Conservation (phyloP, 164 flowering plant genomes). For the Liquidambar formosana region DNA sequence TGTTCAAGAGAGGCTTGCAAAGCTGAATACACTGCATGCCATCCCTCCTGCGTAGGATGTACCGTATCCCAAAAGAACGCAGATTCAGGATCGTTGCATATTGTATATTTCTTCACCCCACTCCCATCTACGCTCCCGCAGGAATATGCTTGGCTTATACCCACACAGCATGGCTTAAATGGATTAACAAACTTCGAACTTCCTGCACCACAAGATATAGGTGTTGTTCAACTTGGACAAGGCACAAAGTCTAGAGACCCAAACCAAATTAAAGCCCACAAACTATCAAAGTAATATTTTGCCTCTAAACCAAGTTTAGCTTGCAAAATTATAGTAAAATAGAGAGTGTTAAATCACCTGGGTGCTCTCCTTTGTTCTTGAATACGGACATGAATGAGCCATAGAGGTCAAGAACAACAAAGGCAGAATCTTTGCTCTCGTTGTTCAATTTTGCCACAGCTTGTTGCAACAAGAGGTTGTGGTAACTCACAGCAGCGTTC, state of each 20-base stretch:
- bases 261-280: no score
- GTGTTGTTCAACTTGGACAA: slow-evolving; percentile 4
- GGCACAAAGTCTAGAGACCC: no score
- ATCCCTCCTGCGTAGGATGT: slow-evolving; percentile 65
- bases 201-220: slow-evolving; percentile 24
- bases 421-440: slow-evolving; percentile 25
- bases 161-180: slow-evolving; percentile 61
- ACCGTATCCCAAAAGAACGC: slow-evolving; percentile 61
- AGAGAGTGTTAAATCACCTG: slow-evolving; percentile 26
- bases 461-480: slow-evolving; percentile 55
- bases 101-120: slow-evolving; percentile 46
- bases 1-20: slow-evolving; percentile 30
- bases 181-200: slow-evolving; percentile 39
- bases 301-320: no score
- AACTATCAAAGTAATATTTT: no score
- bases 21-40: slow-evolving; percentile 44
- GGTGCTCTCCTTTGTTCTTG: slow-evolving; percentile 24
- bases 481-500: slow-evolving; percentile 42
- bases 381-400: slow-evolving; percentile 48
- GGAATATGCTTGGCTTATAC: slow-evolving; percentile 19
- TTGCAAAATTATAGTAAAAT: no score
- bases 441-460: slow-evolving; percentile 52
- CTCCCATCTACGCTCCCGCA: slow-evolving; percentile 47
- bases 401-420: slow-evolving; percentile 55
- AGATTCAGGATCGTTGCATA: slow-evolving; percentile 45